Evolutionary conservation across 2,329 filamentous ascomycete species (phyloP), one percentile per base, ranked within the genome.

Genomic region (Beauveria brongniartii): DNA sequence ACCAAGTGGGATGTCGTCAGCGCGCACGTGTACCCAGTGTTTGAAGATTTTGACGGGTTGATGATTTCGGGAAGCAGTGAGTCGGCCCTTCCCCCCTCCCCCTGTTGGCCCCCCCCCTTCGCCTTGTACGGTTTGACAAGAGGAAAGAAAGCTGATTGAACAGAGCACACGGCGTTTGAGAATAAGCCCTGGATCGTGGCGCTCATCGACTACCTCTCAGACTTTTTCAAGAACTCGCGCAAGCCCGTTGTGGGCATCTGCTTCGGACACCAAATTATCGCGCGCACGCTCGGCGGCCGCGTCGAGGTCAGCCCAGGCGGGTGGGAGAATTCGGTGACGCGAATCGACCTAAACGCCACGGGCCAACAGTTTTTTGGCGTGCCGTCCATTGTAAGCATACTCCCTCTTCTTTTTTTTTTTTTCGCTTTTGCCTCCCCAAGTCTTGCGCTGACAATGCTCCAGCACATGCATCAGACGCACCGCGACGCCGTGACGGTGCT

Each of bases 211-310:
- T 80, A 75, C 56, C 68, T 76, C 7, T 66, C 65, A 20, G 65
- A 66, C 44, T 72, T 70, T 5, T 66, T 69, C 44, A 63, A 62
- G 3, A 67, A 69, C 12, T 69, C 73, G 12, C 66, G 69, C 4
- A 65, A 67, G 18, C 73, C 70, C 6, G 69, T 79, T 0, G 70
- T 80, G 10, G 78, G 78, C 1, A 71, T 80, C 43, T 80, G 78
- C 64, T 80, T 80, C 63, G 78, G 78, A 1, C 78, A 80, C 55
- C 78, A 80, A 66, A 78, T 80, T 30, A 65, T 80, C 37, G 78
- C 73, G 1, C 69, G 77, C 3, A 77, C 77, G 2, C 67, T 77
- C 30, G 74, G 71, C 47, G 71, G 74, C 5, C 67, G 69, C 30
- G 69, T 78, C 2, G 73, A 71, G 10, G 71, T 72, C 63, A 75